These are phyloP conservation scores for Avena eriantha DNA, from an alignment of 176 grass and related monocot species.

Conservation along the genomic window DNA sequence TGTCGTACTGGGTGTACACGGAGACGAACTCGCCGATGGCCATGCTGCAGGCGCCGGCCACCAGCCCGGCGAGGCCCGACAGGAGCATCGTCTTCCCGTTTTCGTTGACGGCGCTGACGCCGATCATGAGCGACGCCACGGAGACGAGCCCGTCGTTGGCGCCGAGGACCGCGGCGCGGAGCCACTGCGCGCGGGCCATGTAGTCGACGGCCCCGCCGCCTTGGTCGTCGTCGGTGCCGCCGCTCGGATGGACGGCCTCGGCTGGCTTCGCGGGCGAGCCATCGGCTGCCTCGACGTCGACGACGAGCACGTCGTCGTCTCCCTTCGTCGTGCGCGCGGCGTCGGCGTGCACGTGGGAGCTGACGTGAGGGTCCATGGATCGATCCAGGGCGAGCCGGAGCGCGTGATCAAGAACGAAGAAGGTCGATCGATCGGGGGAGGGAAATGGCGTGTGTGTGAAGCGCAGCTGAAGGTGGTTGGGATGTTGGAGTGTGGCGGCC, in stretches of 20 bases:
- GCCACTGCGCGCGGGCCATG: conserved; percentile 91
- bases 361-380: conserved; percentile 62
- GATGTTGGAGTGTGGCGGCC: conserved; percentile 54
- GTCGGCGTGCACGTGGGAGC: conserved; percentile 52
- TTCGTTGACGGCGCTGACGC: conserved; percentile 66
- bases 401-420: background rate
- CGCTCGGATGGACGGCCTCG: background rate
- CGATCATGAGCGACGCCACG: conserved; percentile 93
- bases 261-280: background rate
- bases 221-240: background rate
- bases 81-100: conserved; percentile 68
- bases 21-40: conserved; percentile 96
- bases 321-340: conserved; percentile 1
- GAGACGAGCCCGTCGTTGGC: conserved; percentile 97
- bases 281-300: conserved; percentile 38
- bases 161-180: conserved; percentile 87
- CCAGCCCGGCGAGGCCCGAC: conserved; percentile 78
- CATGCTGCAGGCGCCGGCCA: conserved; percentile 97
- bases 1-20: conserved; percentile 93
- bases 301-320: background rate
- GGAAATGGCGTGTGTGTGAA: conserved; percentile 27
- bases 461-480: background rate
- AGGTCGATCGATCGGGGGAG: background rate
- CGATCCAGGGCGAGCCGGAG: background rate
- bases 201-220: conserved; percentile 46